phyloP scores from a whole-genome alignment of 2,329 filamentous ascomycete species.

The Tetracladium maxilliforme region DNA sequence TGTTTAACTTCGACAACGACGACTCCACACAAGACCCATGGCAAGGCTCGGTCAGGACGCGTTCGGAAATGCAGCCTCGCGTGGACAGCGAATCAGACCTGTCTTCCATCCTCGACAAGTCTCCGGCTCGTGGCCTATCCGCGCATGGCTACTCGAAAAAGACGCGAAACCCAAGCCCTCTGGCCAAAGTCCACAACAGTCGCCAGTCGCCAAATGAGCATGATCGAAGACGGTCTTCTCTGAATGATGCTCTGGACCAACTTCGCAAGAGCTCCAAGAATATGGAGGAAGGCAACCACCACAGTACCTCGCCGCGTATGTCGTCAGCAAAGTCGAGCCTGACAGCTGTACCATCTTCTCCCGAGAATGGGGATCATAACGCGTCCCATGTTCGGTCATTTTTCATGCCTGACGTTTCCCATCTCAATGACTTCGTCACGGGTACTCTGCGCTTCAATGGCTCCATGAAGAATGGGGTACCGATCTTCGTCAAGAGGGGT shows the following conservation, averaged over 20 bases:
- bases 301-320: conserved; percentile 1
- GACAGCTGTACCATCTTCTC: conserved; percentile 7
- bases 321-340: conserved; percentile 4
- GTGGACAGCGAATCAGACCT: too few species aligned
- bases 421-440: conserved; percentile 45
- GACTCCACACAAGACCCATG: too few species aligned
- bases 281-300: too few species aligned
- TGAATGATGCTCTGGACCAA: conserved; percentile 2
- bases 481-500: conserved; percentile 34
- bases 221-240: conserved; percentile 24
- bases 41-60: too few species aligned
- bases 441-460: conserved; percentile 33
- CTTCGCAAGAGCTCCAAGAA: conserved; percentile 1
- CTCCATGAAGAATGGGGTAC: conserved; percentile 30
- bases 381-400: conserved; percentile 34
- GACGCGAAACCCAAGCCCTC: too few species aligned
- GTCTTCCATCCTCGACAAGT: too few species aligned
- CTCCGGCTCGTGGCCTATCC: too few species aligned
- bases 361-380: conserved; percentile 10
- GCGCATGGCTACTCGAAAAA: too few species aligned
- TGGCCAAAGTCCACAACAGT: too few species aligned
- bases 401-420: conserved; percentile 42
- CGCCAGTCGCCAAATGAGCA: too few species aligned
- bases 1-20: too few species aligned
- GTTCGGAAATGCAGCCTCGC: too few species aligned